Evolutionary conservation across 139 green algal genomes (phyloP).

Genomic region (Coccomyxa sp.): DNA sequence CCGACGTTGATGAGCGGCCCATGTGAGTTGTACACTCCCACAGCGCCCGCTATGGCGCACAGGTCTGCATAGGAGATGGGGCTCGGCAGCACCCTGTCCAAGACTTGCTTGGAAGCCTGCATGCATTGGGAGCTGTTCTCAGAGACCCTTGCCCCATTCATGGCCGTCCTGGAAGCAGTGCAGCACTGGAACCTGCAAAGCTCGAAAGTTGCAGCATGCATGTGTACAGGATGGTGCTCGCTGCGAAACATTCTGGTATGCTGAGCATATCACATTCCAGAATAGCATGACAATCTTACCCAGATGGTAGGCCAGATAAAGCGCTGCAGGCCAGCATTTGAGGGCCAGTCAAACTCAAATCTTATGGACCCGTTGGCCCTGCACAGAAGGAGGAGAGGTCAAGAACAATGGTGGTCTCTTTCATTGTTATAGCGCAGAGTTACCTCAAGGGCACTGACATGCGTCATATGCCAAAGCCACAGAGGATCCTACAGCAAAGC

Average conservation of each 20-base stretch:
- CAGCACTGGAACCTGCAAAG: no score
- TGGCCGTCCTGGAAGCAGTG: no score
- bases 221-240: no score
- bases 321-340: neutral
- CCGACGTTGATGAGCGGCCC: constrained; percentile 2
- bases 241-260: no score
- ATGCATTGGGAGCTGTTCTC: no score
- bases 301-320: neutral
- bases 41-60: neutral
- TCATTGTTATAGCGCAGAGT: neutral
- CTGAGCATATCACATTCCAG: no score
- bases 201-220: no score
- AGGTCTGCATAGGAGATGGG: neutral
- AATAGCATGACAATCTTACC: neutral
- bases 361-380: constrained; percentile 2
- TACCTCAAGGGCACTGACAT: neutral
- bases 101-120: constrained; percentile 1
- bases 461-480: neutral
- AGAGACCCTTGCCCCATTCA: no score
- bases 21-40: neutral
- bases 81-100: constrained; percentile 5
- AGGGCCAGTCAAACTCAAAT: constrained; percentile 2
- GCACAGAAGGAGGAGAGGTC: no score
- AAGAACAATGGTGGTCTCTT: neutral
- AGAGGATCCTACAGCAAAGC: neutral